These are phyloP conservation scores for Trichoderma sp. DNA, from an alignment of 2,329 filamentous ascomycete species.

Conservation along the genomic window DNA sequence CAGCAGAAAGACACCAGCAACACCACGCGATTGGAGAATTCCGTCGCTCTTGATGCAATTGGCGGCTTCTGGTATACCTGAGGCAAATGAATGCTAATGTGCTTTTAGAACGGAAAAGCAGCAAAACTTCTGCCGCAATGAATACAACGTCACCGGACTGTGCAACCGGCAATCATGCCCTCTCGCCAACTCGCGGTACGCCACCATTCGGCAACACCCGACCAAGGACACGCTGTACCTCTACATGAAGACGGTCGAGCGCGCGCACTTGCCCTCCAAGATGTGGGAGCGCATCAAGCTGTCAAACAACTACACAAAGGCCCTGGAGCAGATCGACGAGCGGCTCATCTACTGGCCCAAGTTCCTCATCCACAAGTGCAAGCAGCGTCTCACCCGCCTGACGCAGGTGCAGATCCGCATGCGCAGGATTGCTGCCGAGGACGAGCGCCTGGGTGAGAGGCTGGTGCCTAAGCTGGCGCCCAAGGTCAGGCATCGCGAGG, in stretches of 20 bases:
- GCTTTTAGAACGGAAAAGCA: constrained; percentile 71
- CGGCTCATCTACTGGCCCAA: constrained; percentile 92
- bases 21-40: neutral
- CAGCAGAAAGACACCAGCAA: neutral
- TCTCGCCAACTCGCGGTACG: constrained; percentile 88
- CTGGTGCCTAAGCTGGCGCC: constrained; percentile 87
- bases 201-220: constrained; percentile 84
- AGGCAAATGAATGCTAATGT: neutral
- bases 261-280: constrained; percentile 83
- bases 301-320: constrained; percentile 86
- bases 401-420: constrained; percentile 86
- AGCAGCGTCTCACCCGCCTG: constrained; percentile 88
- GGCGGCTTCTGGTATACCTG: neutral
- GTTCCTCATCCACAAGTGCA: constrained; percentile 91
- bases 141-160: constrained; percentile 82
- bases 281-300: constrained; percentile 94
- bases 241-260: constrained; percentile 95
- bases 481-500: constrained; percentile 79
- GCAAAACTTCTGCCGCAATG: constrained; percentile 94
- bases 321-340: constrained; percentile 83
- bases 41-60: neutral
- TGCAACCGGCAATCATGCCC: constrained; percentile 89
- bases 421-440: constrained; percentile 82
- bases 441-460: constrained; percentile 84
- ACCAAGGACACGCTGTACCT: constrained; percentile 83